These are phyloP conservation scores for Narthecium ossifragum DNA, from an alignment of 106 monocot genomes.

Conservation along the genomic window DNA sequence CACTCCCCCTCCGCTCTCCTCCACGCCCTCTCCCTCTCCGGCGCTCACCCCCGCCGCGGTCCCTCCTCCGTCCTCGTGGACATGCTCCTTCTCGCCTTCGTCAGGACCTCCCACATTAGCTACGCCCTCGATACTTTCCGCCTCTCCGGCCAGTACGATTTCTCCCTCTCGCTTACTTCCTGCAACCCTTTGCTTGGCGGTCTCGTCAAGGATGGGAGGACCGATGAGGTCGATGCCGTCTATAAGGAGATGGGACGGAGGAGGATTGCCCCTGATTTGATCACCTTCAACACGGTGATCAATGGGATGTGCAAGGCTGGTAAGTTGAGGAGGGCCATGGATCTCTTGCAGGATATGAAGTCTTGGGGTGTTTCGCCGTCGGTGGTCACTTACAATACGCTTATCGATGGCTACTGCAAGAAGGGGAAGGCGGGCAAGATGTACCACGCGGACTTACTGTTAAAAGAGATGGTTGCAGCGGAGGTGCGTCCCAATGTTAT, in stretches of 20 bases:
- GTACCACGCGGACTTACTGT: conserved; percentile 54
- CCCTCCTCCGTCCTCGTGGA: conserved; percentile 55
- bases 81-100: conserved; percentile 58
- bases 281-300: conserved; percentile 71
- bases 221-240: conserved; percentile 27
- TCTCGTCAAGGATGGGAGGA: conserved; percentile 27
- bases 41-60: conserved; percentile 8
- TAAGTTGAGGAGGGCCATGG: conserved; percentile 45
- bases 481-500: conserved; percentile 51
- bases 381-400: conserved; percentile 64
- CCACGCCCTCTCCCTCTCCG: conserved; percentile 30
- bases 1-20: conserved; percentile 30
- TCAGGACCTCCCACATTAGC: conserved; percentile 14
- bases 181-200: conserved; percentile 50
- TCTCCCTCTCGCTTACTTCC: conserved; percentile 43
- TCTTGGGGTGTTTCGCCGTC: conserved; percentile 56
- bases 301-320: conserved; percentile 55
- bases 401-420: conserved; percentile 69
- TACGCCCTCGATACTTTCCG: conserved; percentile 46
- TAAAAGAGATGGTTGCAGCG: conserved; percentile 56
- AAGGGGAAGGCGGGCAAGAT: conserved; percentile 43
- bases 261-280: conserved; percentile 45
- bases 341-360: conserved; percentile 64
- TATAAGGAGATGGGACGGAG: conserved; percentile 40
- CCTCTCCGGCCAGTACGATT: conserved; percentile 44